Evolutionary conservation across 2,329 filamentous ascomycete species (phyloP).

Genomic region (Talaromyces sp.): DNA sequence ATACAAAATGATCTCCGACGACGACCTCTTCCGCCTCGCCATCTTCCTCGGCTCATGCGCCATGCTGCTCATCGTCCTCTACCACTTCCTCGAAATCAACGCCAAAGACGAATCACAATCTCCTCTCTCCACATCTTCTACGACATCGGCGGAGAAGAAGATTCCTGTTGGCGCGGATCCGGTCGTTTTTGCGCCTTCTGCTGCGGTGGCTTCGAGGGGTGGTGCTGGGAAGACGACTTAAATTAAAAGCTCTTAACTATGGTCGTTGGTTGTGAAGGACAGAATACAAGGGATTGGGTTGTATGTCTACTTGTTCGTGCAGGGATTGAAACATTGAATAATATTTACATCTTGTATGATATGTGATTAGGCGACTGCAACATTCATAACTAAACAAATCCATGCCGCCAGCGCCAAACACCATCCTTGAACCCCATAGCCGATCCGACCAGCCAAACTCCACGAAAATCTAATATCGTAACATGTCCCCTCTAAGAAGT

Average conservation of each 20-base stretch:
- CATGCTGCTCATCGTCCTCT: slow-evolving; percentile 90
- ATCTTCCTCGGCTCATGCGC: slow-evolving; percentile 86
- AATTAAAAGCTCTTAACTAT: not conserved
- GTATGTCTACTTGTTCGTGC: not conserved
- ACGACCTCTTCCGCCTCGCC: slow-evolving; percentile 84
- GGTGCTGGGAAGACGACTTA: slow-evolving; percentile 13
- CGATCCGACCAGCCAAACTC: not conserved
- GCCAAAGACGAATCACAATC: slow-evolving; percentile 53
- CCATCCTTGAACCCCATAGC: not conserved
- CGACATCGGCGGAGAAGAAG: slow-evolving; percentile 17
- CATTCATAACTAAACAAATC: not conserved
- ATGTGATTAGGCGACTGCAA: not conserved
- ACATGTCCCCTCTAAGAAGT: not conserved
- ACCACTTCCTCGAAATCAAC: slow-evolving; percentile 96
- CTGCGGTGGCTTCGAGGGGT: slow-evolving; percentile 17
- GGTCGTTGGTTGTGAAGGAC: not conserved
- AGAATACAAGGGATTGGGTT: not conserved
- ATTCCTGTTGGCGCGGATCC: slow-evolving; percentile 18
- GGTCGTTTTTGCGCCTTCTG: slow-evolving; percentile 16
- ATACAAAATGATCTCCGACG: slow-evolving; percentile 84
- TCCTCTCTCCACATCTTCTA: not conserved
- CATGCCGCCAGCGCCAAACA: slow-evolving; percentile 5
- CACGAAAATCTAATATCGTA: not conserved
- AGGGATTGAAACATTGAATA: not conserved
- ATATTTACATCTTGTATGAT: not conserved